Percentiles rank a stretch among this genome's conserved stretches.
These are phyloP conservation scores for Leishmania tarentolae DNA, from an alignment of 208 protist species.

Conservation along the genomic window DNA sequence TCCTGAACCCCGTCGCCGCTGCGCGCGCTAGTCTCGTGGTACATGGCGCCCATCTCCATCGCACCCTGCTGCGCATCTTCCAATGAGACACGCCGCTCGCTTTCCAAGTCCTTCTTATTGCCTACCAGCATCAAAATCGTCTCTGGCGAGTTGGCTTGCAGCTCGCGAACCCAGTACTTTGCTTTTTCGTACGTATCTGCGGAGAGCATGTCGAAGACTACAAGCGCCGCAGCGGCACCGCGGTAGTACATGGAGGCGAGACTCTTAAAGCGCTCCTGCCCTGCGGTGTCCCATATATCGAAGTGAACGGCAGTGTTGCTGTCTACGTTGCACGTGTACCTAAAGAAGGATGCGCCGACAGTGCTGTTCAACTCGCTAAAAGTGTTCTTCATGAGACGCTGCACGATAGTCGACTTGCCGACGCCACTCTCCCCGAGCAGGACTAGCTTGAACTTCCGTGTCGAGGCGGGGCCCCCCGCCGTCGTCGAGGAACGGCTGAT, in stretches of 20 bases:
- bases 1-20: conserved; percentile 68
- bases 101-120: conserved; percentile 95
- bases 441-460: conserved; percentile 86
- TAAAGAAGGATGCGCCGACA: conserved; percentile 85
- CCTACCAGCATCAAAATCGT: conserved; percentile 93
- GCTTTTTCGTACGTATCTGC: conserved; percentile 94
- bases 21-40: conserved; percentile 75
- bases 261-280: conserved; percentile 90
- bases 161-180: conserved; percentile 96
- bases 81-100: conserved; percentile 43
- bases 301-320: conserved; percentile 66
- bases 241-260: conserved; percentile 94
- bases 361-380: conserved; percentile 80
- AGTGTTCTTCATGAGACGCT: conserved; percentile 81
- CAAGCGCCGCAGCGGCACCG: conserved; percentile 87
- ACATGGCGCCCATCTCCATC: conserved; percentile 51
- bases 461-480: not conserved
- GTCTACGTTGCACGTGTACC: conserved; percentile 66
- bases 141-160: conserved; percentile 88
- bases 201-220: conserved; percentile 97
- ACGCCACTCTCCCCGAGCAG: conserved; percentile 90
- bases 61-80: conserved; percentile 64
- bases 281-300: conserved; percentile 92
- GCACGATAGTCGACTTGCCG: conserved; percentile 89
- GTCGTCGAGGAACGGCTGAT: not conserved